Evolutionary conservation across 2,329 filamentous ascomycete species (phyloP).

Genomic region (Calonectria naviculata): DNA sequence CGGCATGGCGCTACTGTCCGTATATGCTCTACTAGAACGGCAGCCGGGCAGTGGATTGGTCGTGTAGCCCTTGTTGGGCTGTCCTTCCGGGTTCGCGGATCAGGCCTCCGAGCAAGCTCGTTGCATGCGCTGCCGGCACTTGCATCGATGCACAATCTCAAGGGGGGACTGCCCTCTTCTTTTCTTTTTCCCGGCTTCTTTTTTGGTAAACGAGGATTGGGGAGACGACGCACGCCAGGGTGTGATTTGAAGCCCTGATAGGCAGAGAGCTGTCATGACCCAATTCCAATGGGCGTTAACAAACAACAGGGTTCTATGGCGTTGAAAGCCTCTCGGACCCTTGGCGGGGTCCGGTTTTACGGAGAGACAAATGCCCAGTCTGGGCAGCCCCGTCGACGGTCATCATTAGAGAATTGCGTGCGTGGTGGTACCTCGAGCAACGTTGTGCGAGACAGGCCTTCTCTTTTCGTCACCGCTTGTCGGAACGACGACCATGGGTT

Average conservation of each 20-base stretch:
- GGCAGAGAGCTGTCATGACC: neutral
- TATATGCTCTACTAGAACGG: neutral
- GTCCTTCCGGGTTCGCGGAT: constrained; percentile 14
- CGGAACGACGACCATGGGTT: neutral
- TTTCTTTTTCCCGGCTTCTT: neutral
- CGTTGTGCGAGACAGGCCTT: neutral
- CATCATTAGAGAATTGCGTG: neutral
- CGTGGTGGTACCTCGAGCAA: neutral
- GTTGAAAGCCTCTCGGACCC: neutral
- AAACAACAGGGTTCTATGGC: neutral
- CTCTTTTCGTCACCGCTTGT: neutral
- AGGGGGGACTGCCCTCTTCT: neutral
- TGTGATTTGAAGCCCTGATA: constrained; percentile 6
- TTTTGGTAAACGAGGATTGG: neutral
- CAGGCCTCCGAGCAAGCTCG: constrained; percentile 10
- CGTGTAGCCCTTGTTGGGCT: neutral
- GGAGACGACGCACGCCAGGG: neutral
- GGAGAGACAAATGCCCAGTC: neutral
- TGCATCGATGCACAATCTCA: constrained; percentile 5
- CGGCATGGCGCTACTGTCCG: neutral
- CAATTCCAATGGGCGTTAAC: neutral
- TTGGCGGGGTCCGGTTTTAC: neutral
- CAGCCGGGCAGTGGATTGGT: neutral
- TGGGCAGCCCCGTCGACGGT: neutral
- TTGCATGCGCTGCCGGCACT: constrained; percentile 19